Percentiles rank a stretch among this genome's conserved stretches.
phyloP scores from a whole-genome alignment of 2,329 filamentous ascomycete species.

The Rasamsonia emersonii region DNA sequence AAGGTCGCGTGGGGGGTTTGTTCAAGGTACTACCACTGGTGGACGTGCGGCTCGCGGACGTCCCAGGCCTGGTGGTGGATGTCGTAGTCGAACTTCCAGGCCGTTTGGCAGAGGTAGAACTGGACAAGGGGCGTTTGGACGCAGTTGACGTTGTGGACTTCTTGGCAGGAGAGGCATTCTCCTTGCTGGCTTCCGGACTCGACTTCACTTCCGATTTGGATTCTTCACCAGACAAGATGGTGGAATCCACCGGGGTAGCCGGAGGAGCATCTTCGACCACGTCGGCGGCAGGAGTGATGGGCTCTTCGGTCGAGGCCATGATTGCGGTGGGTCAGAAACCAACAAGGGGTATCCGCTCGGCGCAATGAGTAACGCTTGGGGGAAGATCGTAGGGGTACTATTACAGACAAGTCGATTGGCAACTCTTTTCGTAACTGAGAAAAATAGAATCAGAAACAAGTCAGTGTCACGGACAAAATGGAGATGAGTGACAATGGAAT shows the following conservation, averaged over 20 bases:
- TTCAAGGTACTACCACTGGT: conserved; percentile 31
- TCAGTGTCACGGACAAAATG: too few species aligned
- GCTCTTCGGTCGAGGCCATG: conserved; percentile 8
- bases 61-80: conserved; percentile 19
- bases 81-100: conserved; percentile 20
- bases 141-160: conserved; percentile 9
- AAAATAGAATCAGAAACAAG: too few species aligned
- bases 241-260: conserved; percentile 27
- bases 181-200: conserved; percentile 26
- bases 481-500: too few species aligned
- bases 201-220: conserved; percentile 16
- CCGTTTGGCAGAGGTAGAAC: conserved; percentile 27
- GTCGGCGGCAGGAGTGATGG: conserved; percentile 15
- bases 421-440: too few species aligned
- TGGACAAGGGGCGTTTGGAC: conserved; percentile 18
- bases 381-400: too few species aligned
- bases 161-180: conserved; percentile 29
- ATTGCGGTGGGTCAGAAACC: too few species aligned
- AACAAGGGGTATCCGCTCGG: too few species aligned
- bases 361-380: too few species aligned
- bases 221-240: conserved; percentile 25
- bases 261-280: conserved; percentile 23
- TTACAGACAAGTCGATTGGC: too few species aligned
- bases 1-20: conserved; percentile 37
- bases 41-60: conserved; percentile 18